Percentiles rank a stretch among this genome's conserved stretches.
Conservation (phyloP, 2,329 filamentous ascomycete genomes). For the Purpureocillium lavendulum region DNA sequence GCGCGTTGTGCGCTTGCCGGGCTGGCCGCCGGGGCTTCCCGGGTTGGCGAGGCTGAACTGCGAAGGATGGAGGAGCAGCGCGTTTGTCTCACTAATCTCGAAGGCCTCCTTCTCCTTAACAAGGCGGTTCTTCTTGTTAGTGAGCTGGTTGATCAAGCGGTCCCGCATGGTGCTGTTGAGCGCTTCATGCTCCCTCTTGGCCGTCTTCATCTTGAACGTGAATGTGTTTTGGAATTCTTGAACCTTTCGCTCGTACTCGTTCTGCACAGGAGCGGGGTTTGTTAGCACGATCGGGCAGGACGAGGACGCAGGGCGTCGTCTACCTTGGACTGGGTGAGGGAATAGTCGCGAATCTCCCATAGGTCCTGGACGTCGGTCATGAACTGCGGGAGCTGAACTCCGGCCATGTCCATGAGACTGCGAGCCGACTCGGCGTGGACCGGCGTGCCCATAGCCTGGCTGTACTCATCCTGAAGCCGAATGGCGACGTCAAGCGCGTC, state of each 20-base stretch:
- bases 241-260: constrained; percentile 54
- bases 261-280: constrained; percentile 28
- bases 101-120: constrained; percentile 60
- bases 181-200: constrained; percentile 51
- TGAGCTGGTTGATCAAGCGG: constrained; percentile 58
- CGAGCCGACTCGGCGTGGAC: constrained; percentile 34
- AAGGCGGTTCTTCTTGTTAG: constrained; percentile 55
- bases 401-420: constrained; percentile 64
- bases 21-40: constrained; percentile 53
- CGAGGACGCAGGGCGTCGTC: constrained; percentile 1
- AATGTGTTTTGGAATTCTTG: constrained; percentile 51
- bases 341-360: constrained; percentile 78
- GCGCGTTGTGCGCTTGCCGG: constrained; percentile 55
- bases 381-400: constrained; percentile 78
- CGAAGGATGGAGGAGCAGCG: constrained; percentile 57
- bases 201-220: constrained; percentile 54
- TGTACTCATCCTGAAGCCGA: constrained; percentile 49
- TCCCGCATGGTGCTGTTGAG: constrained; percentile 55
- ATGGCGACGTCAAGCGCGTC: constrained; percentile 65
- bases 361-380: constrained; percentile 80
- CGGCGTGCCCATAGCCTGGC: constrained; percentile 32
- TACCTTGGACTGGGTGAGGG: constrained; percentile 76
- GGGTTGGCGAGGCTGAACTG: constrained; percentile 61
- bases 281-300: not conserved
- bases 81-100: constrained; percentile 58